Percentiles rank a stretch among this genome's conserved stretches.
phyloP scores from a whole-genome alignment of 345 rosid genomes.

The Psidium friedrichsthalianum region DNA sequence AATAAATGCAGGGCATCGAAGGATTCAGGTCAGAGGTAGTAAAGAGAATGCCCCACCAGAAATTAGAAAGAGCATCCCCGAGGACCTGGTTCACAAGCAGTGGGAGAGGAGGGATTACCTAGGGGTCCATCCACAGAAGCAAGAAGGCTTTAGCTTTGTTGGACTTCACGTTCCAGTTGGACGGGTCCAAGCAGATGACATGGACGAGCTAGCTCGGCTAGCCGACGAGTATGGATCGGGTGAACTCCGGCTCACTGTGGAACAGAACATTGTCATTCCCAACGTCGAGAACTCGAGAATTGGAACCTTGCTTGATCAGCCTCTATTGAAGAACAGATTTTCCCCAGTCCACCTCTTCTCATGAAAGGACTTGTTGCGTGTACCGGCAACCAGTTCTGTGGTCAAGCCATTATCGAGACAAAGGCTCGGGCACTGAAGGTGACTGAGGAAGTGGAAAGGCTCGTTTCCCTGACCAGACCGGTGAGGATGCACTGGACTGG shows the following conservation, averaged over 20 bases:
- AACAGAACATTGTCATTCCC: constrained; percentile 85
- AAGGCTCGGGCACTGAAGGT: constrained; percentile 81
- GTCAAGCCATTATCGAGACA: constrained; percentile 92
- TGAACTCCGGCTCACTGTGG: constrained; percentile 85
- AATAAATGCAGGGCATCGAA: constrained; percentile 61
- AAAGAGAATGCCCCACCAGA: constrained; percentile 57
- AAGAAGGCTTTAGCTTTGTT: constrained; percentile 68
- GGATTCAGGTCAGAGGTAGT: constrained; percentile 69
- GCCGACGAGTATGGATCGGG: constrained; percentile 76
- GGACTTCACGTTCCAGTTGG: constrained; percentile 92
- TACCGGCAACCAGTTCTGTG: constrained; percentile 90
- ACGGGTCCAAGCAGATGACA: constrained; percentile 80
- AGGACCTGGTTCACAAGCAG: constrained; percentile 57
- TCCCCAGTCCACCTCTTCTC: constrained; percentile 65
- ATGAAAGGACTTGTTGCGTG: constrained; percentile 90
- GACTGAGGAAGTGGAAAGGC: constrained; percentile 73
- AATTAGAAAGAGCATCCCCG: constrained; percentile 56
- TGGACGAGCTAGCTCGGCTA: constrained; percentile 75
- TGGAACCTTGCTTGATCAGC: constrained; percentile 55
- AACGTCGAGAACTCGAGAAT: constrained; percentile 65
- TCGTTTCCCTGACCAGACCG: constrained; percentile 44
- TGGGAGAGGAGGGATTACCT: constrained; percentile 83
- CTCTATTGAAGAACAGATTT: constrained; percentile 41
- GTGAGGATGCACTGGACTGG: constrained; percentile 99
- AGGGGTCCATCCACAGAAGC: constrained; percentile 84